Conservation (phyloP, 2,329 filamentous ascomycete genomes). For the Colletotrichum sp. region DNA sequence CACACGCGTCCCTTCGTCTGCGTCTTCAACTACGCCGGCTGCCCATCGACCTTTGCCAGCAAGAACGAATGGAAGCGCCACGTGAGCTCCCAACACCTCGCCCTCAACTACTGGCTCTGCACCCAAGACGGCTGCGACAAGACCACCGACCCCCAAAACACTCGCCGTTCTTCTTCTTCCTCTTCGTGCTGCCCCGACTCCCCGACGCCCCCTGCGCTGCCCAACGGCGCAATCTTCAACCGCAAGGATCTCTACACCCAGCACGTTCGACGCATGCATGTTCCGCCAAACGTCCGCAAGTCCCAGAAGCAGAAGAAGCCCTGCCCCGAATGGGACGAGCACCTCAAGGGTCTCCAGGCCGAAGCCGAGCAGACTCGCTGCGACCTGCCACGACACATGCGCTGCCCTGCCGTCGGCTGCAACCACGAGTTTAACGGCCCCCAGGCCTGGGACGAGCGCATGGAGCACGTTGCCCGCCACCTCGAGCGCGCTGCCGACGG, state of each 20-base stretch:
- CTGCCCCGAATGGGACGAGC: constrained; percentile 50
- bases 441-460: constrained; percentile 77
- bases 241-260: constrained; percentile 92
- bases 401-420: constrained; percentile 70
- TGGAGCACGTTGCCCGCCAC: constrained; percentile 88
- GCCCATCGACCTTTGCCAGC: constrained; percentile 71
- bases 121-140: constrained; percentile 62
- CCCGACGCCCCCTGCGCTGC: constrained; percentile 30
- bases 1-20: constrained; percentile 74
- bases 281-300: constrained; percentile 49
- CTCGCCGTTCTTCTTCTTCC: constrained; percentile 9
- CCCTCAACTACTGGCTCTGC: constrained; percentile 78
- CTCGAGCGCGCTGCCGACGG: constrained; percentile 61
- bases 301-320: constrained; percentile 40
- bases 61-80: constrained; percentile 99
- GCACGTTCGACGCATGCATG: constrained; percentile 87
- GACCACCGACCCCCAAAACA: constrained; percentile 25
- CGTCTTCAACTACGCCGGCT: constrained; percentile 80
- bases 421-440: constrained; percentile 60
- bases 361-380: constrained; percentile 68
- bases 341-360: constrained; percentile 60
- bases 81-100: constrained; percentile 79
- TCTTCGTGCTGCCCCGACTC: neutral
- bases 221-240: constrained; percentile 75
- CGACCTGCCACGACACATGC: constrained; percentile 61